These are phyloP conservation scores for Colletotrichum sp. DNA, from an alignment of 2,329 filamentous ascomycete genomes.

Conservation along the genomic window DNA sequence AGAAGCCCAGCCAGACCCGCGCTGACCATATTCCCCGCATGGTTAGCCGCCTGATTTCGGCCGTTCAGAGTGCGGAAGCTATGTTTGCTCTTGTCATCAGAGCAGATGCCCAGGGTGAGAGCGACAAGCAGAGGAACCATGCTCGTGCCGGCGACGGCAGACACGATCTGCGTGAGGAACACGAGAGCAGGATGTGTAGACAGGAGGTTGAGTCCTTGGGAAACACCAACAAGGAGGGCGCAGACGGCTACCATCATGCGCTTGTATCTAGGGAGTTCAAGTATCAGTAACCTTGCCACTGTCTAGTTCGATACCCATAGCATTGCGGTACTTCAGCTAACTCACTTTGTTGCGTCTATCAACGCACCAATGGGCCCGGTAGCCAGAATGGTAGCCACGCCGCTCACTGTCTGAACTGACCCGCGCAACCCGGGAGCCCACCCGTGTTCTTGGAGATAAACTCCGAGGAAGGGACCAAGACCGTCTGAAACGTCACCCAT, in stretches of 20 bases:
- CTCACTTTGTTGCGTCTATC: conserved; percentile 15
- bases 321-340: neutral
- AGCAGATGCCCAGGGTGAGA: conserved; percentile 9
- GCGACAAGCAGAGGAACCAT: conserved; percentile 9
- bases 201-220: conserved; percentile 5
- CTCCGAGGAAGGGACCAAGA: conserved; percentile 7
- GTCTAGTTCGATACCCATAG: neutral
- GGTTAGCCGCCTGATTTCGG: conserved; percentile 1
- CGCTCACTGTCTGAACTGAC: neutral
- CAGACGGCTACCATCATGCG: neutral
- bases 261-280: neutral
- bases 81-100: neutral
- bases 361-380: conserved; percentile 10
- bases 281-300: neutral
- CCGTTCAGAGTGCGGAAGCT: conserved; percentile 8
- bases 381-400: conserved; percentile 8
- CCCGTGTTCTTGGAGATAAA: conserved; percentile 12
- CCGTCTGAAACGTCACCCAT: conserved; percentile 16
- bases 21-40: conserved; percentile 15
- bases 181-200: conserved; percentile 8
- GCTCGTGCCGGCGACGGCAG: conserved; percentile 5
- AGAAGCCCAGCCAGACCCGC: neutral
- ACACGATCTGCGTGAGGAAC: conserved; percentile 11
- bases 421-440: conserved; percentile 13
- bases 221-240: conserved; percentile 8